Evolutionary conservation across 2,329 filamentous ascomycete genomes (phyloP).

Genomic region (Pseudocercospora ulei): DNA sequence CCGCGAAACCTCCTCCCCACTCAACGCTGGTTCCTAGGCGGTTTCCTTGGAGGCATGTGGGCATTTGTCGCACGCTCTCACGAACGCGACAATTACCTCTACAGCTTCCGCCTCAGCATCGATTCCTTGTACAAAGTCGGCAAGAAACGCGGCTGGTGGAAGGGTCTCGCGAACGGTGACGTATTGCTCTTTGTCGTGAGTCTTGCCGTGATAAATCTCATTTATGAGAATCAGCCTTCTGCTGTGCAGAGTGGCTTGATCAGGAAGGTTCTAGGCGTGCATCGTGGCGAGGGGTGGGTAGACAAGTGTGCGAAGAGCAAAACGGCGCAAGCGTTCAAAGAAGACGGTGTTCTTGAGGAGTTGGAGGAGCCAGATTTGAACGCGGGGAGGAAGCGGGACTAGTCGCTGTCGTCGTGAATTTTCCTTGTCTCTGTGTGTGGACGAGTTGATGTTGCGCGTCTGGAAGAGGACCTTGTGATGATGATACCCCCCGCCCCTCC

Average conservation of each 20-base stretch:
- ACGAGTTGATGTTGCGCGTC: constrained; percentile 2
- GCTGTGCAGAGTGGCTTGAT: constrained; percentile 58
- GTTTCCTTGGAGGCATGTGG: constrained; percentile 77
- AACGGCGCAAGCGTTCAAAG: constrained; percentile 15
- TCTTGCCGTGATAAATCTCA: constrained; percentile 64
- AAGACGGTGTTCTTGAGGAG: constrained; percentile 18
- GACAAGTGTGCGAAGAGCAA: constrained; percentile 46
- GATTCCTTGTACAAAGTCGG: constrained; percentile 87
- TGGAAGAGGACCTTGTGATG: background rate
- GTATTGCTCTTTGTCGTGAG: constrained; percentile 72
- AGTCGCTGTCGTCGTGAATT: background rate
- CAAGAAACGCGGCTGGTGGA: constrained; percentile 83
- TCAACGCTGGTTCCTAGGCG: constrained; percentile 81
- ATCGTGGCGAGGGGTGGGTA: constrained; percentile 64
- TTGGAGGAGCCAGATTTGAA: constrained; percentile 2
- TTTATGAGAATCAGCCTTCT: constrained; percentile 62
- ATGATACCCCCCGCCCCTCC: too few species aligned
- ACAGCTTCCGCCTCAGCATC: constrained; percentile 65
- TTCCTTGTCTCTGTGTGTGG: constrained; percentile 2
- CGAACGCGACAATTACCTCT: constrained; percentile 63
- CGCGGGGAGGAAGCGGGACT: constrained; percentile 9
- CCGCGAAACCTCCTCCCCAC: constrained; percentile 66
- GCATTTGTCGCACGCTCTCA: constrained; percentile 61
- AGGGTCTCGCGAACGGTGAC: constrained; percentile 70
- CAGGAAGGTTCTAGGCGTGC: constrained; percentile 62